phyloP scores from a whole-genome alignment of 345 rosid species.

The Eucalyptus brandiana region DNA sequence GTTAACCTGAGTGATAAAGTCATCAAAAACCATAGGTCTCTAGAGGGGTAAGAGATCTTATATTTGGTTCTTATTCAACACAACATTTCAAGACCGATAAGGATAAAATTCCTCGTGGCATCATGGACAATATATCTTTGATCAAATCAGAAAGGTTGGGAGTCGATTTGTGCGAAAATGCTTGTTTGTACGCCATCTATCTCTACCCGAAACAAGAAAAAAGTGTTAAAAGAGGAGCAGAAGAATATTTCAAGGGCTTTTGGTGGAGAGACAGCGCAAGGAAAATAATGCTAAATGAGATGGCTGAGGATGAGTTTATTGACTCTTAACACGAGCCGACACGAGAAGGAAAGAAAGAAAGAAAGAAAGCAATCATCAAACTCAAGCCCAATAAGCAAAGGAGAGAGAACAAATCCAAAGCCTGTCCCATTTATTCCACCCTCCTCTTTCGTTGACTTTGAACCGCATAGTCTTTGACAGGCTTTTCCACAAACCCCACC shows the following conservation, averaged over 20 bases:
- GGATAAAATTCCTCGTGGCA: neutral
- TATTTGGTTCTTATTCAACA: neutral
- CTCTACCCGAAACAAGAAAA: neutral
- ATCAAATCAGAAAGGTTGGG: neutral
- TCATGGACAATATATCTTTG: neutral
- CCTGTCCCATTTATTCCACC: neutral
- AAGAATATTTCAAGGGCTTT: neutral
- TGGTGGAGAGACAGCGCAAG: neutral
- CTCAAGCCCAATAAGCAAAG: neutral
- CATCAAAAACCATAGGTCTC: rapidly evolving
- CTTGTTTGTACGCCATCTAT: neutral
- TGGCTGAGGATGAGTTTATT: neutral
- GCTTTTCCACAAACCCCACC: too few relatives aligned
- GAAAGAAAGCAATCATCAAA: neutral
- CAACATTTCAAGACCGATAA: neutral
- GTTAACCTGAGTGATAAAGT: neutral
- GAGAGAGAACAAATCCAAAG: neutral
- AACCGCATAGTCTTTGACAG: too few relatives aligned
- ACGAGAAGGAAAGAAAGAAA: neutral
- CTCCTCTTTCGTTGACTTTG: too few relatives aligned
- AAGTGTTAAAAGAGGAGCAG: too few relatives aligned
- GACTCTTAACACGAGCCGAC: neutral
- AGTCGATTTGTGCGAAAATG: neutral
- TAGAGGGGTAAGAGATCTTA: neutral
- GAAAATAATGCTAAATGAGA: neutral